Conservation (phyloP, 75 land plant genomes). For the Isoetes taiwanensis region DNA sequence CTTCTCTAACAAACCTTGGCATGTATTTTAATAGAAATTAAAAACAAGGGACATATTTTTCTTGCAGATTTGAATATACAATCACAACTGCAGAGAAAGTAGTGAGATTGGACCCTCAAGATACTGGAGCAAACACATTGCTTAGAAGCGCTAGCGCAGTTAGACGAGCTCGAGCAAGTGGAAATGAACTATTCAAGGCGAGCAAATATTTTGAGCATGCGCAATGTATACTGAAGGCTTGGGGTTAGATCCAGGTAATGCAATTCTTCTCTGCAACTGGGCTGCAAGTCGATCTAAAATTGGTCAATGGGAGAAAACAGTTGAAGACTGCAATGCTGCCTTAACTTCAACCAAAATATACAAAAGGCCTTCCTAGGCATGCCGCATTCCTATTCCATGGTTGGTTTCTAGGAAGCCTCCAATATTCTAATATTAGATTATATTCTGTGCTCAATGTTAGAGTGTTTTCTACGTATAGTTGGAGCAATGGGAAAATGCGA, state of each 20-base stretch:
- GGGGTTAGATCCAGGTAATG: conserved; percentile 47
- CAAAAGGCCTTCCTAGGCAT: conserved; percentile 75
- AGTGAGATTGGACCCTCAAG: conserved; percentile 34
- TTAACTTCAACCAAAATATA: conserved; percentile 58
- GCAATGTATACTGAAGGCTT: conserved; percentile 85
- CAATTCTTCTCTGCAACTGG: conserved; percentile 76
- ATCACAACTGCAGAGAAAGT: conserved; percentile 53
- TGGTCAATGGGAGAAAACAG: conserved; percentile 60
- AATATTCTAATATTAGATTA: too few species aligned
- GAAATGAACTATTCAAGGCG: conserved; percentile 67
- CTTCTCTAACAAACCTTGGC: not conserved
- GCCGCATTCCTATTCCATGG: conserved; percentile 71
- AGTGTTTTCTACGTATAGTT: conserved; percentile 27
- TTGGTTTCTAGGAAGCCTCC: conserved; percentile 14
- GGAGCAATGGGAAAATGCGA: conserved; percentile 65
- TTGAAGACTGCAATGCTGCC: conserved; percentile 81
- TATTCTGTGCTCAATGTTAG: conserved; percentile 1
- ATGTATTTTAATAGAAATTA: not conserved
- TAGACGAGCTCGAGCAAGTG: conserved; percentile 48
- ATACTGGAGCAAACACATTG: conserved; percentile 26
- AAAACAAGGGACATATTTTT: not conserved
- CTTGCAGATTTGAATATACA: conserved; percentile 82
- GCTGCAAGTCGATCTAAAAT: conserved; percentile 58
- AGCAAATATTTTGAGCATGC: conserved; percentile 70
- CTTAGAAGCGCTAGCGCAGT: conserved; percentile 50